These are phyloP conservation scores for Davidsoniella neocaledoniae DNA, from an alignment of 2,329 filamentous ascomycete species.

Conservation along the genomic window DNA sequence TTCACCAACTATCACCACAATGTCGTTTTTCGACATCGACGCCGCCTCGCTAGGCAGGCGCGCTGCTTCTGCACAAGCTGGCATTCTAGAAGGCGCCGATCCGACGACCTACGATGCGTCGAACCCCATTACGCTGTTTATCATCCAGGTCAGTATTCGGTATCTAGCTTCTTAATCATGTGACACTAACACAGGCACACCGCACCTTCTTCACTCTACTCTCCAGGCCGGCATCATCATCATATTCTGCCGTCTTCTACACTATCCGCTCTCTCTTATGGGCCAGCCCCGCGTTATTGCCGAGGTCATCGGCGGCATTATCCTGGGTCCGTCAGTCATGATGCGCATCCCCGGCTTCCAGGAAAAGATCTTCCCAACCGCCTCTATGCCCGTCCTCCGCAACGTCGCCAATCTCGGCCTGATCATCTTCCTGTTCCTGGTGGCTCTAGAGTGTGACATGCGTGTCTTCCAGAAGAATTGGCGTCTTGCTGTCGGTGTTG, in stretches of 20 bases:
- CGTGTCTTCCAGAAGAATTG: constrained; percentile 64
- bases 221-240: constrained; percentile 27
- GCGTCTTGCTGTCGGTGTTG: constrained; percentile 62
- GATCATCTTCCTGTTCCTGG: constrained; percentile 72
- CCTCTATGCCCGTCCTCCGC: constrained; percentile 43
- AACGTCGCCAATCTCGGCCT: constrained; percentile 59
- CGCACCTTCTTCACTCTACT: neutral
- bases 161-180: neutral
- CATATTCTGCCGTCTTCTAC: constrained; percentile 36
- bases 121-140: constrained; percentile 60
- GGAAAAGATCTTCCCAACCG: constrained; percentile 56
- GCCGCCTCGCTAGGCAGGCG: constrained; percentile 15
- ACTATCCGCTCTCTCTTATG: constrained; percentile 60
- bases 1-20: constrained; percentile 10
- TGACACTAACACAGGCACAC: constrained; percentile 4
- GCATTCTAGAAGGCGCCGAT: constrained; percentile 54
- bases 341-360: constrained; percentile 70
- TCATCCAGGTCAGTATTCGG: constrained; percentile 42
- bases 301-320: constrained; percentile 69
- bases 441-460: constrained; percentile 74
- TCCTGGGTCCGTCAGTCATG: constrained; percentile 77
- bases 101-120: constrained; percentile 51
- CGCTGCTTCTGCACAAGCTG: constrained; percentile 28
- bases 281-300: constrained; percentile 71
- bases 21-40: constrained; percentile 18